Percentiles rank a stretch among this genome's conserved stretches.
Evolutionary conservation across 1,284 basidiomycete genomes (phyloP).

Genomic region (Cryptococcus hybrid): DNA sequence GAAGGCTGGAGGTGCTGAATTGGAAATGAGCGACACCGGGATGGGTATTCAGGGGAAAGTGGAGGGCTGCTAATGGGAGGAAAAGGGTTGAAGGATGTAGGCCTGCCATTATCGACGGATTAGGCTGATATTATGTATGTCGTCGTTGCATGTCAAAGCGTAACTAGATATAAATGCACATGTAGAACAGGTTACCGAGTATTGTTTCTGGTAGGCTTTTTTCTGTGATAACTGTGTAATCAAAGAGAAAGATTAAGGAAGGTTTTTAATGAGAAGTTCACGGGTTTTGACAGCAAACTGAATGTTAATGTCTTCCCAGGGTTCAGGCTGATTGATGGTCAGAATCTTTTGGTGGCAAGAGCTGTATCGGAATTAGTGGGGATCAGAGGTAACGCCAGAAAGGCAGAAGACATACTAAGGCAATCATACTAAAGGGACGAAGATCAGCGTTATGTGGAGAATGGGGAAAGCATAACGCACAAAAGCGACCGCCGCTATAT

Average conservation of each 20-base stretch:
- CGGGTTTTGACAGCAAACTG: constrained; percentile 11
- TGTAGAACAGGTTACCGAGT: neutral
- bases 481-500: constrained; percentile 36
- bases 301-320: constrained; percentile 27
- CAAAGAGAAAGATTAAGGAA: neutral
- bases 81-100: constrained; percentile 33
- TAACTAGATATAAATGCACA: neutral
- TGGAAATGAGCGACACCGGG: constrained; percentile 11
- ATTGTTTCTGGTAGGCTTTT: neutral
- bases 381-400: neutral
- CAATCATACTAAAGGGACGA: constrained; percentile 30
- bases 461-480: constrained; percentile 13
- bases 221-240: neutral
- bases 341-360: constrained; percentile 41
- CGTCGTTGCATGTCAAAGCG: neutral
- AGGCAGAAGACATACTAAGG: constrained; percentile 30
- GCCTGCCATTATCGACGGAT: constrained; percentile 6
- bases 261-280: neutral
- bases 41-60: constrained; percentile 35
- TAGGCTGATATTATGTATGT: neutral
- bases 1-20: constrained; percentile 2
- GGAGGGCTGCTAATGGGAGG: constrained; percentile 24
- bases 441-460: too few relatives aligned
- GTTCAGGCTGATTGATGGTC: constrained; percentile 22
- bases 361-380: constrained; percentile 15